A percentile compares a stretch with the other conserved stretches of the same genome.
phyloP scores from a whole-genome alignment of 2,329 filamentous ascomycete genomes.

The Colletotrichum euphorbiae region DNA sequence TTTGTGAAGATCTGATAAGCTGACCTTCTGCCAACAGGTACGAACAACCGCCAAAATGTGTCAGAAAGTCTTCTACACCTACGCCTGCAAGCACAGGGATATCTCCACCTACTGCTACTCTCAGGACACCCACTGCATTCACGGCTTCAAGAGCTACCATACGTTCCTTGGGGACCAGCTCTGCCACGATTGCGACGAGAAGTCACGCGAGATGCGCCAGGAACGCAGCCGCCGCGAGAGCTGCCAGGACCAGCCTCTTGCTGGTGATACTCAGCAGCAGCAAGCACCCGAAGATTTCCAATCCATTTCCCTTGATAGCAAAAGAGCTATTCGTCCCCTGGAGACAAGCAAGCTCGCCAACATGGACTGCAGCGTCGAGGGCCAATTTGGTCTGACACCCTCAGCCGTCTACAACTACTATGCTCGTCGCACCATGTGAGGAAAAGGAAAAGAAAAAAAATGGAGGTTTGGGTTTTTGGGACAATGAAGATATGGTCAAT shows the following conservation, averaged over 20 bases:
- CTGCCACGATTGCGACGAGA: slow-evolving; percentile 39
- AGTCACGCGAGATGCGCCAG: not conserved
- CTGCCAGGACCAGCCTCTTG: not conserved
- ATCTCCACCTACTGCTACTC: slow-evolving; percentile 33
- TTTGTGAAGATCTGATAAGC: not conserved
- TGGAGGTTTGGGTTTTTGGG: not conserved
- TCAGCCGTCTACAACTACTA: slow-evolving; percentile 17
- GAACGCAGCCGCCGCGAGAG: not conserved
- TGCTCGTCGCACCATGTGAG: not conserved
- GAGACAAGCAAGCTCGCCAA: slow-evolving; percentile 37
- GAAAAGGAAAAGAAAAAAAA: not conserved
- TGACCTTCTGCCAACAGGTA: slow-evolving; percentile 39
- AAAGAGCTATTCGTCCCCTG: slow-evolving; percentile 31
- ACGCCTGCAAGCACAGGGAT: slow-evolving; percentile 38
- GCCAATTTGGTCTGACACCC: slow-evolving; percentile 12
- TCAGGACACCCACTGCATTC: not conserved
- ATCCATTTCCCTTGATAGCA: slow-evolving; percentile 8
- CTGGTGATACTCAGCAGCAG: not conserved
- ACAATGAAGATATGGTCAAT: not conserved
- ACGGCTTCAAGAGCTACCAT: not conserved
- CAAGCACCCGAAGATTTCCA: slow-evolving; percentile 16
- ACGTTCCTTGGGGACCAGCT: slow-evolving; percentile 32
- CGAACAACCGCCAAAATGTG: slow-evolving; percentile 25
- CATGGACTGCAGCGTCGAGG: slow-evolving; percentile 41
- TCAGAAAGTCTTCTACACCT: slow-evolving; percentile 39